A percentile compares a stretch with the other conserved stretches of the same genome.
These are phyloP conservation scores for Aspergillus japonicus DNA, from an alignment of 2,329 filamentous ascomycete species.

Conservation along the genomic window DNA sequence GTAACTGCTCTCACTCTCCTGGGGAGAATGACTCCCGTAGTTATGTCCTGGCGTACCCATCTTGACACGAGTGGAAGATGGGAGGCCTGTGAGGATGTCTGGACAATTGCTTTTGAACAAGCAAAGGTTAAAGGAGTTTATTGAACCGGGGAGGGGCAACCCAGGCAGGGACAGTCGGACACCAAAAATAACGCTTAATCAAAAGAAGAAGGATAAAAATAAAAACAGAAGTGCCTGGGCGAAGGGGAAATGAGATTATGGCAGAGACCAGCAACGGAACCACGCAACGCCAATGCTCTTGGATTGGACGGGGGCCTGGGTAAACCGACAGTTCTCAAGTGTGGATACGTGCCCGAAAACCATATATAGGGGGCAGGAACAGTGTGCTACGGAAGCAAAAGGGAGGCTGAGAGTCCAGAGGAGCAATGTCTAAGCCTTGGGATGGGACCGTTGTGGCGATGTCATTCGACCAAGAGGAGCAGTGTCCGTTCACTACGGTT, in stretches of 20 bases:
- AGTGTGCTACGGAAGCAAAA: not conserved
- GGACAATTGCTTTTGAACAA: not conserved
- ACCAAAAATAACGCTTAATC: constrained; percentile 6
- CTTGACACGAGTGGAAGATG: constrained; percentile 4
- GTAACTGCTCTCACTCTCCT: constrained; percentile 9
- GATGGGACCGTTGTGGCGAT: constrained; percentile 2
- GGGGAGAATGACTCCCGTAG: constrained; percentile 6
- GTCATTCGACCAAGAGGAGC: not conserved
- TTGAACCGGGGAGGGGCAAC: constrained; percentile 2
- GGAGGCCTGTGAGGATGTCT: not conserved
- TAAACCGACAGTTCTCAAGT: constrained; percentile 3
- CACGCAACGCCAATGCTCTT: constrained; percentile 1
- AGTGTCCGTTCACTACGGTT: not conserved
- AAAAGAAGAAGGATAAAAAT: constrained; percentile 7
- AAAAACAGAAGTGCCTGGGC: constrained; percentile 7
- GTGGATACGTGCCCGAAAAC: constrained; percentile 5
- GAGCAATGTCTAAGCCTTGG: constrained; percentile 4
- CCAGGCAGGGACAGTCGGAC: not conserved
- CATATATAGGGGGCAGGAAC: constrained; percentile 6
- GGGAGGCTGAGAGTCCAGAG: not conserved
- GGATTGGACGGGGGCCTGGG: constrained; percentile 3
- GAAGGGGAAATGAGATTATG: not conserved
- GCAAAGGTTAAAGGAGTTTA: not conserved
- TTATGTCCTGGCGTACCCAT: constrained; percentile 4
- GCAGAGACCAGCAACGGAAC: constrained; percentile 3